phyloP scores from a whole-genome alignment of 2,329 filamentous ascomycete species.

The Taxawa tesnikishii region DNA sequence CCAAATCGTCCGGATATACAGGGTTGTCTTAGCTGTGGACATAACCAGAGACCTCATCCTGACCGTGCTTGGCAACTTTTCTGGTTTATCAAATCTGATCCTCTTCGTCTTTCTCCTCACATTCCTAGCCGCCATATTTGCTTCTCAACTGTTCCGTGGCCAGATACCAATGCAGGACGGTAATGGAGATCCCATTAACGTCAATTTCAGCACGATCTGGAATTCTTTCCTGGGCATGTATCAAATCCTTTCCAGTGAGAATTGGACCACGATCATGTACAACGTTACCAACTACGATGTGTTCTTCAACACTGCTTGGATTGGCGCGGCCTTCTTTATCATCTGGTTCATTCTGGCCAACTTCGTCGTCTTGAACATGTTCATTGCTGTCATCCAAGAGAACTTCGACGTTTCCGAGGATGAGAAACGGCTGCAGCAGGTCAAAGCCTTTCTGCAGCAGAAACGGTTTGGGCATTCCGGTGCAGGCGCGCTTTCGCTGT shows the following conservation, averaged over 20 bases:
- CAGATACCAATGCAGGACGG: conserved; percentile 56
- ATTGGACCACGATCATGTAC: conserved; percentile 87
- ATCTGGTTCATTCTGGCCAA: conserved; percentile 93
- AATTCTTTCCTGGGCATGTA: conserved; percentile 98
- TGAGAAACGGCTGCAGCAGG: conserved; percentile 92
- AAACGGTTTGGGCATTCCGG: conserved; percentile 64
- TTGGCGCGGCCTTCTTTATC: conserved; percentile 80
- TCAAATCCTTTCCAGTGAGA: conserved; percentile 87
- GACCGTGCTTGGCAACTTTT: conserved; percentile 79
- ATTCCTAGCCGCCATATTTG: conserved; percentile 86
- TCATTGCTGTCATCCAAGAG: conserved; percentile 99
- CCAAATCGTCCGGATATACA: conserved; percentile 84
- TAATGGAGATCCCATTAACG: conserved; percentile 48
- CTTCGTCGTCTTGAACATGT: conserved; percentile 98
- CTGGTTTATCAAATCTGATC: conserved; percentile 87
- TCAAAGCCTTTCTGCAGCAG: conserved; percentile 84
- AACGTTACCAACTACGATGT: conserved; percentile 60
- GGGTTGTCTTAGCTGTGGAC: conserved; percentile 78
- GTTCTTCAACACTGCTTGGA: conserved; percentile 66
- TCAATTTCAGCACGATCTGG: conserved; percentile 82
- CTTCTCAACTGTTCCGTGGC: conserved; percentile 82
- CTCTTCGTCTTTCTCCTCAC: conserved; percentile 94
- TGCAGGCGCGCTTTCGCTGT: conserved; percentile 61
- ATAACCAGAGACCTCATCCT: conserved; percentile 78
- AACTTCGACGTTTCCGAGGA: conserved; percentile 99